Evolutionary conservation across 805 yeast genomes (phyloP).

Genomic region (Wickerhamiella australiensis): DNA sequence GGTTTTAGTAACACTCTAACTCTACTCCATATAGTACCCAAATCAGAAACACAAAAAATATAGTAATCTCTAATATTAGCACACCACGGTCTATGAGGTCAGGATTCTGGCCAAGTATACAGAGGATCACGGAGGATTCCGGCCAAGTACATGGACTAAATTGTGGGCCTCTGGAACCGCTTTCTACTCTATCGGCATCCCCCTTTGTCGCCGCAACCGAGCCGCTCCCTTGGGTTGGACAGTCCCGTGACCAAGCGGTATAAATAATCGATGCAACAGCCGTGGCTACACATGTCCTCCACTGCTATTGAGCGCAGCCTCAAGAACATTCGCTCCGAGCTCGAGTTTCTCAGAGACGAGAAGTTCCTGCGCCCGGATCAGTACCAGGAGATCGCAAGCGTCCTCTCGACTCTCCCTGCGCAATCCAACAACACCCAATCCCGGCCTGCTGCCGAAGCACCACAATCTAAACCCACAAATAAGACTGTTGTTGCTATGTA

Average conservation of each 20-base stretch:
- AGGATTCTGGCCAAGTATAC: not conserved
- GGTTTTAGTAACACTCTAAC: not conserved
- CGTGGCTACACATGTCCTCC: not conserved
- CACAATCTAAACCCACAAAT: slow-evolving; percentile 11
- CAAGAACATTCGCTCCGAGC: slow-evolving; percentile 46
- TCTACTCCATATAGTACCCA: too few relatives aligned
- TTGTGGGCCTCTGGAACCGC: too few relatives aligned
- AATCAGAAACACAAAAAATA: too few relatives aligned
- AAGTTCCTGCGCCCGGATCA: slow-evolving; percentile 52
- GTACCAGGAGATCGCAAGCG: slow-evolving; percentile 37
- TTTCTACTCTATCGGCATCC: not conserved
- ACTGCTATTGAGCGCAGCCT: slow-evolving; percentile 5
- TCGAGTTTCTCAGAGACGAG: slow-evolving; percentile 67
- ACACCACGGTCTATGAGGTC: too few relatives aligned
- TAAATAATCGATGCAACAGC: not conserved
- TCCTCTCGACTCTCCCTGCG: slow-evolving; percentile 48
- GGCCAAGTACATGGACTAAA: too few relatives aligned
- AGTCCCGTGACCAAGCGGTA: not conserved
- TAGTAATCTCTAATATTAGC: too few relatives aligned
- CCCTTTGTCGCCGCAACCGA: too few relatives aligned
- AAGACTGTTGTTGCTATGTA: slow-evolving; percentile 53
- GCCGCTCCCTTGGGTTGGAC: too few relatives aligned
- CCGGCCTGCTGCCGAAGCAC: slow-evolving; percentile 11
- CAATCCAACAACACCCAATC: slow-evolving; percentile 29
- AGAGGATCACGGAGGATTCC: too few relatives aligned